A percentile compares a stretch with the other conserved stretches of the same genome.
Evolutionary conservation across 2,329 filamentous ascomycete species (phyloP).

Genomic region (Alternaria infectoria): DNA sequence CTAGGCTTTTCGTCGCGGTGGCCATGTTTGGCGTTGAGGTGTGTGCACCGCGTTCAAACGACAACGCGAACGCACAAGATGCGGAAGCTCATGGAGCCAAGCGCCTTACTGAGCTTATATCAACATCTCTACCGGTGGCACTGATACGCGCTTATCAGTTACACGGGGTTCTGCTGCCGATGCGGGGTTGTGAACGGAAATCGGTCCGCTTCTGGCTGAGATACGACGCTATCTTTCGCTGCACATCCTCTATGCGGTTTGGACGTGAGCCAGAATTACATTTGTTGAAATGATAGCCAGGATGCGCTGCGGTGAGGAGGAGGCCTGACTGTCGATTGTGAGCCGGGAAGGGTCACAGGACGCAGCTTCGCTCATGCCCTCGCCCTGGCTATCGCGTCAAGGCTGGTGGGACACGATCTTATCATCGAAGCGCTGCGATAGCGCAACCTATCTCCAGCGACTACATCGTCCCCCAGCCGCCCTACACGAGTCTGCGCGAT

Average conservation of each 20-base stretch:
- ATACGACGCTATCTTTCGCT: not conserved
- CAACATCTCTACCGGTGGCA: not conserved
- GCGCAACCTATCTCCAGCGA: not conserved
- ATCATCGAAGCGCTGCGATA: not conserved
- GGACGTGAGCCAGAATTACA: not conserved
- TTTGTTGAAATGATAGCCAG: not conserved
- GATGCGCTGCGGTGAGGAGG: not conserved
- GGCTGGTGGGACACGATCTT: not conserved
- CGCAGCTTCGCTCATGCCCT: not conserved
- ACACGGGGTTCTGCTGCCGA: not conserved
- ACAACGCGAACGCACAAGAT: not conserved
- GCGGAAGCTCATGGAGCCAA: not conserved
- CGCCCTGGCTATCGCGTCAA: not conserved
- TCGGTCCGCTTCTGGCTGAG: not conserved
- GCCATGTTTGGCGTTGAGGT: not conserved
- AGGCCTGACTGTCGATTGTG: not conserved
- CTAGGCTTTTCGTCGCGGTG: not conserved
- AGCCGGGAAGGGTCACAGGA: not conserved
- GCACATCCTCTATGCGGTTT: not conserved
- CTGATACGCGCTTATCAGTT: not conserved
- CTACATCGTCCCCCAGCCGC: too few species aligned
- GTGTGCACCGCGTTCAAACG: not conserved
- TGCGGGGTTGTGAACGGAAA: not conserved
- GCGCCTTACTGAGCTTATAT: not conserved
- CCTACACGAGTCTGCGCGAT: not conserved